Evolutionary conservation across 768 basidiomycete species (phyloP).

Genomic region (Boletus eberwhitei): DNA sequence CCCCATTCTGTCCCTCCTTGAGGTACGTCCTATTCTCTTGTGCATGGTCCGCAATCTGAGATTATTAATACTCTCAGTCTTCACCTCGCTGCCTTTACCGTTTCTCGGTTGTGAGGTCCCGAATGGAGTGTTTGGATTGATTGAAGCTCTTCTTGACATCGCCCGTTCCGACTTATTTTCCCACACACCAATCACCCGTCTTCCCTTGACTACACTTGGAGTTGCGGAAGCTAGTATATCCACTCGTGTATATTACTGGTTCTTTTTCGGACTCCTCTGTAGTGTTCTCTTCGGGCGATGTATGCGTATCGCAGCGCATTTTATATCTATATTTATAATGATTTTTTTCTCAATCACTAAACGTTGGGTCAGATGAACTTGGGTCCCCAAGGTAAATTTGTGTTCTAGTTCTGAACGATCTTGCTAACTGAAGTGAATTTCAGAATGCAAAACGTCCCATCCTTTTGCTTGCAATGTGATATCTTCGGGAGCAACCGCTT

Average conservation of each 20-base stretch:
- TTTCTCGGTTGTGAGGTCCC: background rate
- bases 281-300: background rate
- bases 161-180: background rate
- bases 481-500: background rate
- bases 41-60: background rate
- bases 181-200: background rate
- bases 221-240: conserved; percentile 1
- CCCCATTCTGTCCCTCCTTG: background rate
- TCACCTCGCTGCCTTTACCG: conserved; percentile 1
- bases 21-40: background rate
- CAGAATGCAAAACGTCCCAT: too few relatives aligned
- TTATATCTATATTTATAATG: background rate
- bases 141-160: background rate
- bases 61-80: background rate
- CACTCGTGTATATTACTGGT: background rate
- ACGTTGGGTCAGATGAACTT: background rate
- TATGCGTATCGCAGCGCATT: background rate
- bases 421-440: background rate
- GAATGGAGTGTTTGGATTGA: background rate
- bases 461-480: background rate
- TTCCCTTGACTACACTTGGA: background rate
- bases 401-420: background rate
- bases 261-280: conserved; percentile 4
- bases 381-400: background rate
- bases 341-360: background rate